Evolutionary conservation across 2,329 filamentous ascomycete species (phyloP), one percentile per base, ranked within the genome.

Genomic region (Fusarium albosuccineum): DNA sequence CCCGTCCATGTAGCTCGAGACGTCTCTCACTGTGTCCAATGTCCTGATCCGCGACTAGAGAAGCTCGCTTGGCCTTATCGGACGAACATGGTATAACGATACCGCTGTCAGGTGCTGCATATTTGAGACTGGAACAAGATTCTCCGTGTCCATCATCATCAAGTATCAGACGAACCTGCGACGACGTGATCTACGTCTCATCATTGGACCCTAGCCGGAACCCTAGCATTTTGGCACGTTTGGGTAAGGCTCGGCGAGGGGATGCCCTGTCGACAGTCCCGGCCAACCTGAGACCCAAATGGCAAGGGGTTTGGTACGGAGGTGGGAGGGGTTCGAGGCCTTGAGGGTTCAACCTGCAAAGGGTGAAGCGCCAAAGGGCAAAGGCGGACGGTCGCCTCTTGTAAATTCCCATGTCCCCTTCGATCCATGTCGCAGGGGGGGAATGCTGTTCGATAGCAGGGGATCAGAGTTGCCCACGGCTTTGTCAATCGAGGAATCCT

Each of bases 231-330:
- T 40, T 42, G 5, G 40, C 44, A 42, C 16, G 39, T 45, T 67
- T 67, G 51, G 64, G 60, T 44, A 44, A 44, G 30, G 39, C 29
- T 59, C 45, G 16, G 40, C 26, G 37, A 29, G 44, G 54, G 44
- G 44, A 34, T 53, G 36, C 42, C 60, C 61, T 62, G 67, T 60
- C 67, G 60, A 46, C 51, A 53, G 53, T 52, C 45, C 44, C 14
- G 70, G 57, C 55, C 58, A 73, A 72, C 70, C 70, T 72, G 70
- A 72, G 70, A 72, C 70, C 51, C 36, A 60, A 45, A 65, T 62
- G 55, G 61, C 56, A 64, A 66, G 63, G 63, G 63, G 63, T 62
- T 64, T 60, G 48, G 48, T 55, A 63, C 60, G 60, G 62, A 45
- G 42, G 49, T 57, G 52, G 42, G 50, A 57, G 52, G 54, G 46